Evolutionary conservation across 768 basidiomycete species (phyloP).

Genomic region (Kwoniella sp.): DNA sequence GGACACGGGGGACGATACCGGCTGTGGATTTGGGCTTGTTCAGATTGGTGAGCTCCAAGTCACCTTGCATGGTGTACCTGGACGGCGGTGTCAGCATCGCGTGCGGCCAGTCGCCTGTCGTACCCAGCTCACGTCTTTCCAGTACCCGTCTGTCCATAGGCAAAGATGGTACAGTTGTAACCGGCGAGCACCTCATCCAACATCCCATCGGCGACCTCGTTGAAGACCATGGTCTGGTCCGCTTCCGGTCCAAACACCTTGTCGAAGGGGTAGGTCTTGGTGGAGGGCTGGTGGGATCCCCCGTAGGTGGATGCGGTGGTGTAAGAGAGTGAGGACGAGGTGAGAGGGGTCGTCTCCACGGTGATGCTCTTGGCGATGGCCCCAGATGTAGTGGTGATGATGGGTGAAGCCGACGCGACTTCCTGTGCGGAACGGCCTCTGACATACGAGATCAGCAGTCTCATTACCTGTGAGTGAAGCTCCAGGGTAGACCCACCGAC

Average conservation of each 20-base stretch:
- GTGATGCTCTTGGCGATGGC: conserved; percentile 71
- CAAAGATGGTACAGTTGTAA: conserved; percentile 96
- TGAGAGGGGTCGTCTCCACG: conserved; percentile 61
- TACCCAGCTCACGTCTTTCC: conserved; percentile 82
- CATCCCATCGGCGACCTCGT: conserved; percentile 88
- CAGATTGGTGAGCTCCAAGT: conserved; percentile 59
- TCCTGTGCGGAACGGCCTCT: conserved; percentile 72
- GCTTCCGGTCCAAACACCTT: conserved; percentile 95
- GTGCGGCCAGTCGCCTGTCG: no score
- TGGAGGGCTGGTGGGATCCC: conserved; percentile 33
- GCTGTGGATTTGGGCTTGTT: conserved; percentile 76
- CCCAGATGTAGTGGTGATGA: conserved; percentile 74
- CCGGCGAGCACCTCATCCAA: conserved; percentile 88
- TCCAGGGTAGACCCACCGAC: conserved; percentile 57
- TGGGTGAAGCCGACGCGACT: conserved; percentile 77
- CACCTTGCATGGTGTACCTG: conserved; percentile 94
- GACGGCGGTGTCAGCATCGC: no score
- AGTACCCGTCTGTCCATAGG: conserved; percentile 97
- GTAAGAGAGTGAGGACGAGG: conserved; percentile 32
- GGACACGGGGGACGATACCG: conserved; percentile 90
- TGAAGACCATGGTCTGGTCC: conserved; percentile 88
- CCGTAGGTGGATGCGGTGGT: conserved; percentile 45
- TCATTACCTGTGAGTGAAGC: not conserved
- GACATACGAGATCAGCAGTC: not conserved
- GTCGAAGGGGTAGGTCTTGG: conserved; percentile 82